phyloP scores from a whole-genome alignment of 352 stramenopile genomes.

The Globisporangium emineosum region DNA sequence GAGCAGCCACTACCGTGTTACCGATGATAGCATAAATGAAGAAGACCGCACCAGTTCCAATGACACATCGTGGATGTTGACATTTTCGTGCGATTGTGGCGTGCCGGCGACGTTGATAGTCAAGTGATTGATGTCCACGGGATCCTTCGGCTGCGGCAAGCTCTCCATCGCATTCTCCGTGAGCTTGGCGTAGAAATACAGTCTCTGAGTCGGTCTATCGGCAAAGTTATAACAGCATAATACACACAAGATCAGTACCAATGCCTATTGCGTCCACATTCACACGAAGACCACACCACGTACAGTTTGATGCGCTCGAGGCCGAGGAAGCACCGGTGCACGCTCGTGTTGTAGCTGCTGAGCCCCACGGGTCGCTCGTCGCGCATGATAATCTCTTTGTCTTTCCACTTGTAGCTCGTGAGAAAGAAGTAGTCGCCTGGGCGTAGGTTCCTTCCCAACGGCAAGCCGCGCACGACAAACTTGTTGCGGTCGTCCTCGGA shows the following conservation, averaged over 20 bases:
- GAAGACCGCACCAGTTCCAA: constrained; percentile 1
- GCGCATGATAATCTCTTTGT: constrained; percentile 83
- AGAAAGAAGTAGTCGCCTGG: constrained; percentile 87
- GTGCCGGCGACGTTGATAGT: constrained; percentile 67
- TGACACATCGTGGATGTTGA: constrained; percentile 20
- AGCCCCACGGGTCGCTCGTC: constrained; percentile 73
- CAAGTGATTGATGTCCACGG: constrained; percentile 56
- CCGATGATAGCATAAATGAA: background rate
- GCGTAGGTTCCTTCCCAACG: constrained; percentile 64
- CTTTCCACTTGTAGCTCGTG: constrained; percentile 83
- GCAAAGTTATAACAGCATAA: too few relatives aligned
- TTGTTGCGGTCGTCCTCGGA: constrained; percentile 84
- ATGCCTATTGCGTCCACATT: background rate
- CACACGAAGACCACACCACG: too few relatives aligned
- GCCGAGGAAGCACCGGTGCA: constrained; percentile 80
- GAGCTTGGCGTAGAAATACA: constrained; percentile 83
- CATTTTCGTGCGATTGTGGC: constrained; percentile 14
- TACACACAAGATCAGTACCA: constrained; percentile 5
- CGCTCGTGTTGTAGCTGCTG: constrained; percentile 83
- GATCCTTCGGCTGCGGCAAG: constrained; percentile 49
- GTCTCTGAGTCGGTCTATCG: constrained; percentile 45
- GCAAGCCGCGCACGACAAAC: constrained; percentile 80
- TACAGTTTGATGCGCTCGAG: constrained; percentile 80
- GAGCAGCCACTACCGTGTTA: background rate
- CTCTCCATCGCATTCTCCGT: constrained; percentile 74